These are phyloP conservation scores for Quercus lobata DNA, from an alignment of 331 rosid species.

Conservation along the genomic window DNA sequence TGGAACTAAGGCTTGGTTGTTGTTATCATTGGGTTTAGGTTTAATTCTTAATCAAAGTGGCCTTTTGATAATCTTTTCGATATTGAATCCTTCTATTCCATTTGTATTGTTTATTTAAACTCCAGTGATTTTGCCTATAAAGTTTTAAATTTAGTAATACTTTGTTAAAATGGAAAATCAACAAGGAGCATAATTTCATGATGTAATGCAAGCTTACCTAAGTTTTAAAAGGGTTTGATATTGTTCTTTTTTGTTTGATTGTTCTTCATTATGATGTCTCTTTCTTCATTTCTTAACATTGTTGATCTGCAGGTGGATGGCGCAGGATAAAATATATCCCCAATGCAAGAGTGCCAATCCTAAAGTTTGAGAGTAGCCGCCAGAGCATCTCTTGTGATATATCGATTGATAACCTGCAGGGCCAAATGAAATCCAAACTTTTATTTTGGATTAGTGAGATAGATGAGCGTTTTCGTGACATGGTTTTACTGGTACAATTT, in stretches of 20 bases:
- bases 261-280: conserved; percentile 5
- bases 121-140: not conserved
- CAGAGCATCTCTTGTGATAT: conserved; percentile 76
- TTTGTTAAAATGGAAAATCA: not conserved
- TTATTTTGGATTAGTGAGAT: conserved; percentile 65
- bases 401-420: conserved; percentile 75
- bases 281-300: conserved; percentile 11
- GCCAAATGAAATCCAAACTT: conserved; percentile 74
- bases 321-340: conserved; percentile 39
- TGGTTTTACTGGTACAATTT: conserved; percentile 79
- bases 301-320: conserved; percentile 64
- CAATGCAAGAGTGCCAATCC: conserved; percentile 79
- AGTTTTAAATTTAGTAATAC: not conserved
- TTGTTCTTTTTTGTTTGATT: not conserved
- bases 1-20: too few relatives aligned
- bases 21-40: too few relatives aligned
- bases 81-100: not conserved
- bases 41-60: conserved; percentile 3
- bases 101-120: not conserved
- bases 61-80: not conserved
- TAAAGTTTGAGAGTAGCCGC: conserved; percentile 51
- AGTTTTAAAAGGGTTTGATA: not conserved
- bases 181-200: not conserved
- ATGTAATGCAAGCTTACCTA: conserved; percentile 6
- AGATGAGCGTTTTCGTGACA: conserved; percentile 73